A percentile compares a stretch with the other conserved stretches of the same genome.
Evolutionary conservation across 75 land plant genomes (phyloP).

Genomic region (Pinus taeda): DNA sequence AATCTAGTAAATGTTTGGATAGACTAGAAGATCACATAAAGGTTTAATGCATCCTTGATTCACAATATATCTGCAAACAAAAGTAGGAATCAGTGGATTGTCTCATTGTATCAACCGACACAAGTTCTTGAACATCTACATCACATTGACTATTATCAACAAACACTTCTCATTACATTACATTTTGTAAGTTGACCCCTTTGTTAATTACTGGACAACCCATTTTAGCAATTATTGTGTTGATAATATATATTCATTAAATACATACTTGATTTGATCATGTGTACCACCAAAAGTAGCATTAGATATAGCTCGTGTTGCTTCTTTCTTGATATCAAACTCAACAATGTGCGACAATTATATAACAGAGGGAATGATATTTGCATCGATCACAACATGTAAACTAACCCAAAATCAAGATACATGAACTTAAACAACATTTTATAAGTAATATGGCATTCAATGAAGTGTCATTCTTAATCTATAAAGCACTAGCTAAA

Average conservation of each 20-base stretch:
- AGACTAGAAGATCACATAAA: conserved; percentile 64
- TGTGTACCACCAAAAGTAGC: conserved; percentile 62
- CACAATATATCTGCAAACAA: conserved; percentile 59
- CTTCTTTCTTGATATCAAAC: conserved; percentile 64
- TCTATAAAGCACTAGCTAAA: neutral
- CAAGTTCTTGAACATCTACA: neutral
- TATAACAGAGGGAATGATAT: conserved; percentile 48
- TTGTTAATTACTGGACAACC: neutral
- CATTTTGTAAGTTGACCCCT: neutral
- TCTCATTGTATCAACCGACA: neutral
- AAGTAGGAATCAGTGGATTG: neutral
- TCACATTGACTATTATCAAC: neutral
- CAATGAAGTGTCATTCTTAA: neutral
- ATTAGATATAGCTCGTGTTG: conserved; percentile 65
- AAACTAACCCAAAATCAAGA: neutral
- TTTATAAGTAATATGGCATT: neutral
- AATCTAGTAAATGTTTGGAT: conserved; percentile 6
- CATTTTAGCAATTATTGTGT: neutral
- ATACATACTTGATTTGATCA: conserved; percentile 50
- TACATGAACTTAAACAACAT: neutral
- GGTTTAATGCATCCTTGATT: conserved; percentile 84
- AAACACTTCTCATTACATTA: neutral
- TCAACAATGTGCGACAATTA: conserved; percentile 46
- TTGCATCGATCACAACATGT: conserved; percentile 57
- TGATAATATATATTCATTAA: neutral